Base-by-base conservation (phyloP, 2,329 filamentous ascomycete genomes). In the Drechslerella coelobrocha region DNA sequence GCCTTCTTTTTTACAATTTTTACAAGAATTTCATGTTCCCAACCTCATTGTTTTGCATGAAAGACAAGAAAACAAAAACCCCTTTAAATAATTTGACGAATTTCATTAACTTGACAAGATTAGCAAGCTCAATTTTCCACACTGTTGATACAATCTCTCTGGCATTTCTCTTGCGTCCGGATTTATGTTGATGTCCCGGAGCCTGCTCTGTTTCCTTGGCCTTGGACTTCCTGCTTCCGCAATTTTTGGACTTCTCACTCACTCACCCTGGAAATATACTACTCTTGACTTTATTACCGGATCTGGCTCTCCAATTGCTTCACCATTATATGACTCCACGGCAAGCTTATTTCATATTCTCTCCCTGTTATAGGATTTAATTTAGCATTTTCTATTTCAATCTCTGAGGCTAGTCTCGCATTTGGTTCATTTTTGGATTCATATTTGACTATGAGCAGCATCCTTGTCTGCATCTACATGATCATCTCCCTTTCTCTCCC, bases 91-190 rank as follows among this genome's bases (percentile, higher is more conserved):
- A 62, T 54, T 41, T 61, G 43, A 71, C 66, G 66, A 71, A 60
- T 71, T 48, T 71, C 53, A 59, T 71, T 63, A 52, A 60, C 51
- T 24, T 54, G 39, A 19, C 31, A 68, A 47, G 26, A 48, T 48
- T 37, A 45, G 19, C 41, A 45, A 45, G 41, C 41, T 2, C 41
- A 19, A 3, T 41, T 59, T 54, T 60, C 53, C 29, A 43, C 17
- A 50, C 56, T 14, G 31, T 45, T 7, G n/a, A 45, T 45, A 45
- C 41, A 45, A 19, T 45, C 19, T 23, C 17, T 45, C 19, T 45
- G 41, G 41, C 37, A 26, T 57, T 52, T 57, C 29, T 34, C 26
- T 47, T 59, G 54, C 26, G 23, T 27, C 53, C 55, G 54, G 47
- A 62, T 57, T 63, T 48, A 12, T 3, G 2, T 51, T 51, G 21